phyloP scores from a whole-genome alignment of 441 rosid genomes.

The Euphorbia celastroides region DNA sequence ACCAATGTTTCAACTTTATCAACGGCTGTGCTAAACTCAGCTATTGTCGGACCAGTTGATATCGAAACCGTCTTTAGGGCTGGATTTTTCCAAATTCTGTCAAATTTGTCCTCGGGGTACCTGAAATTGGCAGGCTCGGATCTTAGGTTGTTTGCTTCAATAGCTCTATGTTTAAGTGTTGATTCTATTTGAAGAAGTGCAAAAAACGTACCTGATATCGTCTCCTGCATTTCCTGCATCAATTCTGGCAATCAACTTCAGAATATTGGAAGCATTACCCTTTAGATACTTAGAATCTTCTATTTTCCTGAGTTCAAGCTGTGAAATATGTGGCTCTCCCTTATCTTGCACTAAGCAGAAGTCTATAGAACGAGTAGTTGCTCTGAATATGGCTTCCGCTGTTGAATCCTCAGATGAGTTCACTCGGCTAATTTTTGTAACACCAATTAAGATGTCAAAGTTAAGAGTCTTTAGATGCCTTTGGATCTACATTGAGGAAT shows the following conservation, averaged over 20 bases:
- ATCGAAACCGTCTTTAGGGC: slow-evolving; percentile 5
- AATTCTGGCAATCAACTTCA: slow-evolving; percentile 42
- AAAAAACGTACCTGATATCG: slow-evolving; percentile 34
- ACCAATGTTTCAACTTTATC: slow-evolving; percentile 21
- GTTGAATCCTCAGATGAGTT: slow-evolving; percentile 21
- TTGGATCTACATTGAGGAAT: slow-evolving; percentile 27
- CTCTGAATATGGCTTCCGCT: slow-evolving; percentile 50
- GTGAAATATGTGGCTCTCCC: slow-evolving; percentile 48
- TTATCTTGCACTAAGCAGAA: slow-evolving; percentile 39
- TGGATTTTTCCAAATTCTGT: slow-evolving; percentile 51
- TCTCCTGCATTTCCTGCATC: slow-evolving; percentile 33
- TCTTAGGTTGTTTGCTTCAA: neutral
- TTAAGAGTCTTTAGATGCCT: slow-evolving; percentile 12
- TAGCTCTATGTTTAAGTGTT: neutral
- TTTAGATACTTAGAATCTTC: slow-evolving; percentile 31
- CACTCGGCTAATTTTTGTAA: slow-evolving; percentile 32
- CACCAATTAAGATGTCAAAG: slow-evolving; percentile 36
- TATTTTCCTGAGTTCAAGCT: slow-evolving; percentile 49
- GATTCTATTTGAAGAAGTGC: neutral
- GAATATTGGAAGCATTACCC: slow-evolving; percentile 25
- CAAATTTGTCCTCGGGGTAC: slow-evolving; percentile 46
- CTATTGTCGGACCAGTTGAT: slow-evolving; percentile 4
- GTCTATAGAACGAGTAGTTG: slow-evolving; percentile 26
- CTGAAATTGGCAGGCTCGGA: slow-evolving; percentile 30
- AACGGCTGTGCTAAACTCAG: slow-evolving; percentile 4